phyloP scores from a whole-genome alignment of 371 early-diverging fungal genomes.

The Basidiobolus meristosporus region DNA sequence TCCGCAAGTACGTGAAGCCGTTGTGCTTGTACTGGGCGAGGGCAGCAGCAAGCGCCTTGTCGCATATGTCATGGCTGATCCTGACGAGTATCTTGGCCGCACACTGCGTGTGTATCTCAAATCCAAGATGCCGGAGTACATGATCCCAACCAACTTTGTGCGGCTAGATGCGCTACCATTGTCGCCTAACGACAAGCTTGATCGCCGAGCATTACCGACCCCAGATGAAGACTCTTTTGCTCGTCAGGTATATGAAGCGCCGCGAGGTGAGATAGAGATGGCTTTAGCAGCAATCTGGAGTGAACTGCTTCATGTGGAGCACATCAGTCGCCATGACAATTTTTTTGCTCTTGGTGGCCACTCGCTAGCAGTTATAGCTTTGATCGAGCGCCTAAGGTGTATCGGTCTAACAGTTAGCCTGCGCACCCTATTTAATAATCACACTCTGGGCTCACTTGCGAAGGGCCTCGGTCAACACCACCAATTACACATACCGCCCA shows the following conservation, averaged over 20 bases:
- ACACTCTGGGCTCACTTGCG: constrained; percentile 1
- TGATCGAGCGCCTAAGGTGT: not conserved
- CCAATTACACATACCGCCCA: not conserved
- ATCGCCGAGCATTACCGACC: constrained; percentile 2
- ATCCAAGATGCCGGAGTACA: constrained; percentile 1
- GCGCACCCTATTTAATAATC: constrained; percentile 2
- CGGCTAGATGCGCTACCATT: constrained; percentile 3
- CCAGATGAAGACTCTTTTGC: not conserved
- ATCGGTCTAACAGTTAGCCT: constrained; percentile 1
- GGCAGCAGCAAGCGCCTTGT: constrained; percentile 2
- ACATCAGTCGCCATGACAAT: constrained; percentile 3
- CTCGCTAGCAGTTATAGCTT: not conserved
- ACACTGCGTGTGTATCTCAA: not conserved
- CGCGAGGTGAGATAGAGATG: constrained; percentile 1
- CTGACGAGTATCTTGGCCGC: not conserved
- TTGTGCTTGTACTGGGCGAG: constrained; percentile 1
- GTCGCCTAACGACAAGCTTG: constrained; percentile 2
- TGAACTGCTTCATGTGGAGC: not conserved
- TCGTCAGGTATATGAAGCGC: constrained; percentile 1
- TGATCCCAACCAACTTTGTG: constrained; percentile 3
- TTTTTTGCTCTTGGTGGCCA: constrained; percentile 4
- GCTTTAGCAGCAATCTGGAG: not conserved
- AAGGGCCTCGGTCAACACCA: not conserved
- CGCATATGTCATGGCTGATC: constrained; percentile 1
- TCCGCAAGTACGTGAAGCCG: constrained; percentile 1